phyloP scores from a whole-genome alignment of 306 rosid genomes.

The Castanea sativa region DNA sequence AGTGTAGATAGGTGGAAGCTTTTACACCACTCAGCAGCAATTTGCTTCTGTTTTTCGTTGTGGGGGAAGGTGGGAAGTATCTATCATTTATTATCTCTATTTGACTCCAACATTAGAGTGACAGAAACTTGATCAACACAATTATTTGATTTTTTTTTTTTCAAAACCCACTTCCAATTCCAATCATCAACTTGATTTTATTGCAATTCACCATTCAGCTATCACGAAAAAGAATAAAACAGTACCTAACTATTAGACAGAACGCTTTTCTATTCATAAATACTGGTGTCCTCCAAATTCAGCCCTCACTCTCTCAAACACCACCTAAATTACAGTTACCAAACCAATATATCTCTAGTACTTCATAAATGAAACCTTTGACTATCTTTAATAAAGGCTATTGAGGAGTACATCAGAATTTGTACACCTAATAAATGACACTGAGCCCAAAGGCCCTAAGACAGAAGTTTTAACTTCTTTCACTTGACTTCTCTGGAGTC shows the following conservation, averaged over 20 bases:
- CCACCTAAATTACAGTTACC: background rate
- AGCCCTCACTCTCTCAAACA: background rate
- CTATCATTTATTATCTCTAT: background rate
- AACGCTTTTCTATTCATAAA: background rate
- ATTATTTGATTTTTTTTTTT: background rate
- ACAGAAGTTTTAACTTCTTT: background rate
- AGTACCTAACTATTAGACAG: background rate
- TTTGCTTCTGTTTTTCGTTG: too few species aligned
- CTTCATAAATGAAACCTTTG: background rate
- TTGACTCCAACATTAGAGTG: background rate
- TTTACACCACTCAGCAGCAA: too few species aligned
- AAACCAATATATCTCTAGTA: background rate
- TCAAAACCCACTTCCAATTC: background rate
- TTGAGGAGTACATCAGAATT: background rate
- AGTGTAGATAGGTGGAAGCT: background rate
- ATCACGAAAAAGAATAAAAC: background rate
- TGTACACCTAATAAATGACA: background rate
- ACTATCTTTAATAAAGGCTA: background rate
- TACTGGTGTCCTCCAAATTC: background rate
- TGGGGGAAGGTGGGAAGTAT: too few species aligned
- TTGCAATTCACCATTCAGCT: background rate
- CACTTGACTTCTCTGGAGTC: background rate
- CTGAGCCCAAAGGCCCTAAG: background rate
- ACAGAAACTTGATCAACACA: background rate
- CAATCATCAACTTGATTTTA: background rate